A percentile compares a stretch with the other conserved stretches of the same genome.
phyloP scores from a whole-genome alignment of 2,329 filamentous ascomycete species.

The Monilinia fructigena region DNA sequence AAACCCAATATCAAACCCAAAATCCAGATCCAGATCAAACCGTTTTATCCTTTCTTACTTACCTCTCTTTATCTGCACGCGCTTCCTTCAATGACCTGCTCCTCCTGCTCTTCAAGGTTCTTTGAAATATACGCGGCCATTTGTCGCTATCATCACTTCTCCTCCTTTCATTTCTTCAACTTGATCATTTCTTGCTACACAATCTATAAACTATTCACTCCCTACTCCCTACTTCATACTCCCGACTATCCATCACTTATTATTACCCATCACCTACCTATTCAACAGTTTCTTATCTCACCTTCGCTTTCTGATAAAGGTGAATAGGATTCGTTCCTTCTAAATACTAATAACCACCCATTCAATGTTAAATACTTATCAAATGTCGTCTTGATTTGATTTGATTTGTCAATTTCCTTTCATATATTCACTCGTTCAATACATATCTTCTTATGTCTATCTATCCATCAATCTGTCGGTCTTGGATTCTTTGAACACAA shows the following conservation, averaged over 20 bases:
- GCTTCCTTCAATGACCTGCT: constrained; percentile 9
- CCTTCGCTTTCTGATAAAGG: not conserved
- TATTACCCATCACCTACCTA: not conserved
- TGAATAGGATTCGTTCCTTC: constrained; percentile 1
- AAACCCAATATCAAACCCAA: not conserved
- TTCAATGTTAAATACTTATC: constrained; percentile 33
- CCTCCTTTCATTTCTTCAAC: constrained; percentile 14
- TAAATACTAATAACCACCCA: not conserved
- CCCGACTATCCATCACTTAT: no score
- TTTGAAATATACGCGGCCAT: constrained; percentile 16
- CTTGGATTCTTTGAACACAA: not conserved
- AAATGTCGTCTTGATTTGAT: constrained; percentile 24
- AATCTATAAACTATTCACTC: not conserved
- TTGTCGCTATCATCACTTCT: constrained; percentile 3
- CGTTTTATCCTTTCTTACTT: constrained; percentile 3
- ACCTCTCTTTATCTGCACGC: constrained; percentile 6
- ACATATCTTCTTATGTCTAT: not conserved
- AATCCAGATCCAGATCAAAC: not conserved
- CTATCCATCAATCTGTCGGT: not conserved
- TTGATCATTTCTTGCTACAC: constrained; percentile 16
- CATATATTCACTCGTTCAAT: constrained; percentile 23
- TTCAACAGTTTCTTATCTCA: not conserved
- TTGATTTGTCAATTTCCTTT: constrained; percentile 27
- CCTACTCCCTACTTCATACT: not conserved
- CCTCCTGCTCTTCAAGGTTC: not conserved